Evolutionary conservation across 129 eudicot species (phyloP).

Genomic region (Erigeron canadensis): DNA sequence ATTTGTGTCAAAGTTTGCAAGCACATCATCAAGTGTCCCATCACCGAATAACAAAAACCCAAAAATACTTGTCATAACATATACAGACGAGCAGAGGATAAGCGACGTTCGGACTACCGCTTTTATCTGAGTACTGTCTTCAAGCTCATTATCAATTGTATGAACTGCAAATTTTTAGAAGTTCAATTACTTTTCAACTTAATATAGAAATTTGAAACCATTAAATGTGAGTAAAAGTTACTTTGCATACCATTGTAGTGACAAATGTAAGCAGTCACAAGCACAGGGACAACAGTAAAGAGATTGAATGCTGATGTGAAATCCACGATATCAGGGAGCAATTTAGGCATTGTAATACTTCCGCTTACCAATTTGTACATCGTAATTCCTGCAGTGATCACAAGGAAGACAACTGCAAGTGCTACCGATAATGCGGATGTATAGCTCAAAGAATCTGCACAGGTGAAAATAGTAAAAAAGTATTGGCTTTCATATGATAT

Average conservation of each 20-base stretch:
- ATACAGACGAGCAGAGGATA: conserved; percentile 70
- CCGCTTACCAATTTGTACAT: conserved; percentile 61
- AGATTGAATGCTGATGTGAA: conserved; percentile 66
- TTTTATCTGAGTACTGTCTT: conserved; percentile 61
- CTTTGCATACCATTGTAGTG: conserved; percentile 72
- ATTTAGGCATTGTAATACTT: conserved; percentile 65
- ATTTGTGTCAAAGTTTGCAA: conserved; percentile 80
- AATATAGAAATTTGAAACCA: neutral
- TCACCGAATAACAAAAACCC: conserved; percentile 92
- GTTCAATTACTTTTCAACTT: conserved; percentile 21
- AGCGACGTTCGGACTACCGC: conserved; percentile 70
- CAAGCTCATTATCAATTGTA: conserved; percentile 83
- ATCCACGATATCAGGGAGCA: conserved; percentile 58
- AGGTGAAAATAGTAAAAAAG: neutral
- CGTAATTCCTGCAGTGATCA: conserved; percentile 81
- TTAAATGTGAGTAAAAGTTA: neutral
- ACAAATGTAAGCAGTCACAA: conserved; percentile 87
- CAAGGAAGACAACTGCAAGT: conserved; percentile 82
- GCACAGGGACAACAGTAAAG: conserved; percentile 91
- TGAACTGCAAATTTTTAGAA: conserved; percentile 59
- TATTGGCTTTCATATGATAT: neutral
- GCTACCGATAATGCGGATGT: conserved; percentile 95
- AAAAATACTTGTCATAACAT: conserved; percentile 80
- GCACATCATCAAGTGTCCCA: conserved; percentile 80
- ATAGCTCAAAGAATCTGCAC: conserved; percentile 90